A percentile compares a stretch with the other conserved stretches of the same genome.
These are phyloP conservation scores for Nelumbo lutea DNA, from an alignment of 164 flowering plant species.

Conservation along the genomic window DNA sequence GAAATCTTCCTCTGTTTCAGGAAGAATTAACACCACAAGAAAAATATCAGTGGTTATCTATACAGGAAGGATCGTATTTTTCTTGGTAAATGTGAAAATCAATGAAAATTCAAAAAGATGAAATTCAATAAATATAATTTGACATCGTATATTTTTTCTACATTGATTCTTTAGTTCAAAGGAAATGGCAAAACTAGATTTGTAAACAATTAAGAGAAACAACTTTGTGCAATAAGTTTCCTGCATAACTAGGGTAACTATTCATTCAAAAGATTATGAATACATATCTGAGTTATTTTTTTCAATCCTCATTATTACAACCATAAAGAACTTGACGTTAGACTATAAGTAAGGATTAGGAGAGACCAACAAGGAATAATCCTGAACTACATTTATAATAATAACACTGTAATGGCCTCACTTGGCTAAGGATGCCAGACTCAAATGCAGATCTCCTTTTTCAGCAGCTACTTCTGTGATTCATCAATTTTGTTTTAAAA, in stretches of 20 bases:
- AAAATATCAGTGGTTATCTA: conserved; percentile 98
- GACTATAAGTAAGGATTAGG: background rate
- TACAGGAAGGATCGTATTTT: conserved; percentile 96
- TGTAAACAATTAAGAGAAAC: background rate
- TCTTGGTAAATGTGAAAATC: conserved; percentile 66
- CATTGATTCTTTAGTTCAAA: background rate
- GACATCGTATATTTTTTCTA: background rate
- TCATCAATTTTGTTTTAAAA: background rate
- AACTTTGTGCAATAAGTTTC: background rate
- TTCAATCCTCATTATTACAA: too few species aligned
- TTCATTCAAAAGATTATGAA: background rate
- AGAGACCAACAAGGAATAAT: background rate
- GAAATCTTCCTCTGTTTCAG: conserved; percentile 33
- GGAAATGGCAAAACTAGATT: background rate
- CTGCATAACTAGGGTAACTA: too few species aligned
- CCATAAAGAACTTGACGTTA: too few species aligned
- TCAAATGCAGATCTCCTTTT: background rate
- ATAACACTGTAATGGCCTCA: background rate
- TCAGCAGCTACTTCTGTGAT: background rate
- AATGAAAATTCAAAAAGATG: too few species aligned
- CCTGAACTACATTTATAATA: background rate
- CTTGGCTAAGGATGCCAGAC: background rate
- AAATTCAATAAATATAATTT: too few species aligned
- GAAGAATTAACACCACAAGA: too few species aligned
- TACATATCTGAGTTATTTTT: background rate